A percentile compares a stretch with the other conserved stretches of the same genome.
Conservation (phyloP, 73 alveolate species). For the Blepharisma japonicum region DNA sequence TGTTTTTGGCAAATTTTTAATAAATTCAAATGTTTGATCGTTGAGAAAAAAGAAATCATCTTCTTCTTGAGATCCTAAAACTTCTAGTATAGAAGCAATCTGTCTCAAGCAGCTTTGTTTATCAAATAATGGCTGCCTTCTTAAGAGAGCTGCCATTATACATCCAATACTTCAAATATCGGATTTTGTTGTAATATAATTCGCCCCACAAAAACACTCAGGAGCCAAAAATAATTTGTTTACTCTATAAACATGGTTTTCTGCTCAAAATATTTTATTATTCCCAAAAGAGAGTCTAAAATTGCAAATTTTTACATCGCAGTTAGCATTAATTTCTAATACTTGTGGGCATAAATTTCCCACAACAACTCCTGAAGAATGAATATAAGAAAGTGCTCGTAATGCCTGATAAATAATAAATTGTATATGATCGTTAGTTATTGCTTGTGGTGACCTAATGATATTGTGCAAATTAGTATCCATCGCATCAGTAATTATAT, state of each 20-base stretch:
- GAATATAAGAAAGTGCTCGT: not conserved
- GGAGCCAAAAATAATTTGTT: not conserved
- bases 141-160: not conserved
- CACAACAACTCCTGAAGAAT: not conserved
- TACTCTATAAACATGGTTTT: not conserved
- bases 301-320: not conserved
- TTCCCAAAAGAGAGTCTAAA: not conserved
- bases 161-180: conserved; percentile 3
- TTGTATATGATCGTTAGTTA: conserved; percentile 48
- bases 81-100: not conserved
- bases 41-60: not conserved
- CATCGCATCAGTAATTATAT: conserved; percentile 72
- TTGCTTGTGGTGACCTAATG: conserved; percentile 57
- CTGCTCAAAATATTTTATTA: not conserved
- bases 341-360: not conserved
- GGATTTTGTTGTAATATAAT: not conserved
- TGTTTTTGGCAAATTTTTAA: not conserved
- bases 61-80: not conserved
- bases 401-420: not conserved
- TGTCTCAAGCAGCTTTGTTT: not conserved
- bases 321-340: not conserved
- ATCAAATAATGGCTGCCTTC: not conserved
- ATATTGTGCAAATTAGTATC: conserved; percentile 75
- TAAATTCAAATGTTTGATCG: not conserved
- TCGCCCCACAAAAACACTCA: not conserved